Evolutionary conservation across 2,329 filamentous ascomycete species (phyloP).

Genomic region (Tympanopsis confertula): DNA sequence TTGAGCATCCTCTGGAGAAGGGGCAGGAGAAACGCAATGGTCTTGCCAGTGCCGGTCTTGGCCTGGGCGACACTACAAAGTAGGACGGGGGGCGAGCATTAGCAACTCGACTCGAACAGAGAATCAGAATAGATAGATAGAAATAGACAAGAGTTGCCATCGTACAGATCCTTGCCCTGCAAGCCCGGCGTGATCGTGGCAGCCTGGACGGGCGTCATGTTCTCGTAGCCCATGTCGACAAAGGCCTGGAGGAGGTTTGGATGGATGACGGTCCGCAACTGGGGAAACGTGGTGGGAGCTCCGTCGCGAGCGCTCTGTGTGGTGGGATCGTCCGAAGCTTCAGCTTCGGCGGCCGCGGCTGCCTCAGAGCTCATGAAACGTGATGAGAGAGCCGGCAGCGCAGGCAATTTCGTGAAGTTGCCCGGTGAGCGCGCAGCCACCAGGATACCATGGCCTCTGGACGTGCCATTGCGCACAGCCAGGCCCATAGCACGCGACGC

Average conservation of each 20-base stretch:
- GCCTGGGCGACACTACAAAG: slow-evolving; percentile 69
- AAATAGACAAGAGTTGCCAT: slow-evolving; percentile 9
- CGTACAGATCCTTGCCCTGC: slow-evolving; percentile 72
- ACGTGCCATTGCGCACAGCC: background rate
- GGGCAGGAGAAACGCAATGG: slow-evolving; percentile 81
- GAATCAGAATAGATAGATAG: background rate
- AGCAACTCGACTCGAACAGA: slow-evolving; percentile 1
- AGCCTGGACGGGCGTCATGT: slow-evolving; percentile 87
- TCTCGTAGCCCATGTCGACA: slow-evolving; percentile 64
- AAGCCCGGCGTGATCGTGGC: slow-evolving; percentile 73
- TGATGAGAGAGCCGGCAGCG: too few relatives aligned
- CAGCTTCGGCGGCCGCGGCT: too few relatives aligned
- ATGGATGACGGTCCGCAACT: slow-evolving; percentile 38
- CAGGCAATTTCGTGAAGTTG: too few relatives aligned
- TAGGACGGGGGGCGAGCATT: slow-evolving; percentile 5
- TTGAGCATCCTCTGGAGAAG: slow-evolving; percentile 68
- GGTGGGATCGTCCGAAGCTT: too few relatives aligned
- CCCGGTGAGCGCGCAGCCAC: too few relatives aligned
- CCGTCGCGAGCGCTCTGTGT: too few relatives aligned
- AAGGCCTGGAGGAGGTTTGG: slow-evolving; percentile 56
- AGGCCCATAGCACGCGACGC: background rate
- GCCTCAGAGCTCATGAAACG: background rate
- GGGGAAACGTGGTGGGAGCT: background rate
- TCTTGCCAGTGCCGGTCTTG: slow-evolving; percentile 95
- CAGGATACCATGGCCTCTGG: background rate